phyloP scores from a whole-genome alignment of 306 rosid genomes.

The Acmispon strigosus region DNA sequence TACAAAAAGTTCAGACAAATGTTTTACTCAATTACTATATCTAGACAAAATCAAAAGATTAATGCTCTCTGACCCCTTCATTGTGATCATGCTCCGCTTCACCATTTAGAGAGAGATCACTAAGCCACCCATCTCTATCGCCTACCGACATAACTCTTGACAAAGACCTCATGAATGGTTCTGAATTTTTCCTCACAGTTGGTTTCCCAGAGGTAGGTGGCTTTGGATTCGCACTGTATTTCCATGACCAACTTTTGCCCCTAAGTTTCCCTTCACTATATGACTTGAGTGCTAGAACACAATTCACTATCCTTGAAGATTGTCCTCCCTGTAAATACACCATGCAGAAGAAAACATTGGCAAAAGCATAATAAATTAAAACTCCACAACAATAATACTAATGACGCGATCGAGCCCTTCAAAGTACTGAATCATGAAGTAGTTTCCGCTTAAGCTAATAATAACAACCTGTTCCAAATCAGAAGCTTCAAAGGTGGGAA shows the following conservation, averaged over 20 bases:
- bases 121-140: constrained; percentile 40
- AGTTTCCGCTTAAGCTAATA: background rate
- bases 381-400: background rate
- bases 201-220: constrained; percentile 38
- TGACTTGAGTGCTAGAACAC: constrained; percentile 77
- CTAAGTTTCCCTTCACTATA: constrained; percentile 61
- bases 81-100: constrained; percentile 36
- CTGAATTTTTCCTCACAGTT: constrained; percentile 49
- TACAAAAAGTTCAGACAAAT: background rate
- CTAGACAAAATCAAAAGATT: background rate
- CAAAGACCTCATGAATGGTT: constrained; percentile 44
- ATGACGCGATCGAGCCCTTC: background rate
- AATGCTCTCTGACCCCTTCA: constrained; percentile 56
- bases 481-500: constrained; percentile 84
- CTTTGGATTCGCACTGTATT: constrained; percentile 49
- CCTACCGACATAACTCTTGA: constrained; percentile 28
- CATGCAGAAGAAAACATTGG: background rate
- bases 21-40: background rate
- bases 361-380: background rate
- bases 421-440: background rate
- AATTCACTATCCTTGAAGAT: constrained; percentile 68
- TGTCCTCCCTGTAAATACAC: constrained; percentile 67
- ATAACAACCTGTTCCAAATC: constrained; percentile 72
- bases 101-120: constrained; percentile 29
- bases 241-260: constrained; percentile 72